phyloP scores from a whole-genome alignment of 148 eudicot genomes.

The Arctostaphylos glauca region DNA sequence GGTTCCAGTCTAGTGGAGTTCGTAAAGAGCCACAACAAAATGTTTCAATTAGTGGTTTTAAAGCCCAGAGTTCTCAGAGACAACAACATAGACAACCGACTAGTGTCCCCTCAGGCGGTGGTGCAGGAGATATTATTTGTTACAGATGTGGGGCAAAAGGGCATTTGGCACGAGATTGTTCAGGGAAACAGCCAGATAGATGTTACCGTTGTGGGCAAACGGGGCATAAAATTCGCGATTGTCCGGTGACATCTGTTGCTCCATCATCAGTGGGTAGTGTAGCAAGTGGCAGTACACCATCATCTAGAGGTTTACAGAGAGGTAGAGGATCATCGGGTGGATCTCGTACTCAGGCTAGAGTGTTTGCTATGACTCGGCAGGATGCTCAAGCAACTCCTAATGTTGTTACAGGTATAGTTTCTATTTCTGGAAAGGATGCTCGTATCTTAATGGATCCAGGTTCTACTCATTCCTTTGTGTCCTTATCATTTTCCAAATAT shows the following conservation, averaged over 20 bases:
- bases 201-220: neutral
- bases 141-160: neutral
- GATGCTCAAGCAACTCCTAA: neutral
- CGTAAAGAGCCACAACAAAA: no score
- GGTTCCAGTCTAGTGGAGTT: neutral
- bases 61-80: neutral
- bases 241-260: neutral
- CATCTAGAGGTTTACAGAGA: neutral
- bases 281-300: neutral
- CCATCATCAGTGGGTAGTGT: neutral
- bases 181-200: neutral
- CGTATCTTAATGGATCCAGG: neutral
- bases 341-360: neutral
- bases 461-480: no score
- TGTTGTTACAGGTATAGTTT: neutral
- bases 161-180: neutral
- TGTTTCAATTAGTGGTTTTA: neutral
- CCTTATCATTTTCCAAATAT: no score
- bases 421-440: neutral
- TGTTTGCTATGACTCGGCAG: neutral
- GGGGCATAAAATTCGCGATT: neutral
- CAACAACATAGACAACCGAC: neutral
- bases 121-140: neutral
- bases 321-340: neutral
- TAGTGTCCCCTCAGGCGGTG: neutral